These are phyloP conservation scores for Quercus rubra DNA, from an alignment of 306 rosid genomes.

Conservation along the genomic window DNA sequence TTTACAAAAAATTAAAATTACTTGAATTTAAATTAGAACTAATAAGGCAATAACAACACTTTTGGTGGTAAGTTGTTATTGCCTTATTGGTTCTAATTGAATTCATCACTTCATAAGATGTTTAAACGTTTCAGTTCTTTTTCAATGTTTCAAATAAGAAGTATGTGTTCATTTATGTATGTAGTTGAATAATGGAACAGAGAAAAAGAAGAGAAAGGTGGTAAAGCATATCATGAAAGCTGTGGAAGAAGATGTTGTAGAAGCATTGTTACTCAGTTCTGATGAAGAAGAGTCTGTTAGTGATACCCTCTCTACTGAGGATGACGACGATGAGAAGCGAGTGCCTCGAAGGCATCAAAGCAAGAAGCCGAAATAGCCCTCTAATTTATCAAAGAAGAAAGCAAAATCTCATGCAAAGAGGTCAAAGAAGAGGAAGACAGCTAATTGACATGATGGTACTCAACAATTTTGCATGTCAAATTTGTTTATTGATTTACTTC, in stretches of 20 bases:
- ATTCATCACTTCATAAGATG: too few relatives aligned
- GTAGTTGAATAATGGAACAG: too few relatives aligned
- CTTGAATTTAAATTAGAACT: too few relatives aligned
- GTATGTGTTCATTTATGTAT: too few relatives aligned
- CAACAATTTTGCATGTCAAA: neutral
- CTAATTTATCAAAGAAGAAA: conserved; percentile 33
- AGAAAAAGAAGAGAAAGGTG: too few relatives aligned
- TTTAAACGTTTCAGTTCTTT: too few relatives aligned
- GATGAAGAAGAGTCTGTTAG: conserved; percentile 58
- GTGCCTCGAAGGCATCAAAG: conserved; percentile 31
- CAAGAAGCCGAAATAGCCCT: conserved; percentile 31
- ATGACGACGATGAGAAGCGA: conserved; percentile 22
- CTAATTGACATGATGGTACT: conserved; percentile 5
- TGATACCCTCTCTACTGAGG: conserved; percentile 26
- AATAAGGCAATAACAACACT: too few relatives aligned
- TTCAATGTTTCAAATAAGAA: too few relatives aligned
- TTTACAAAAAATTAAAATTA: too few relatives aligned
- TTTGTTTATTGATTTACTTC: neutral
- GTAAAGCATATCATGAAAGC: too few relatives aligned
- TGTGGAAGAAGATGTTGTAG: conserved; percentile 60
- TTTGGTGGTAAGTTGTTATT: too few relatives aligned
- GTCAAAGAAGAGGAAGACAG: conserved; percentile 33
- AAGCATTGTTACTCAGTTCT: conserved; percentile 82
- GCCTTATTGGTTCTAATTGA: too few relatives aligned
- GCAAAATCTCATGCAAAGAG: conserved; percentile 30